Conservation (phyloP, 1,284 basidiomycete species). For the Puccinia polysora region DNA sequence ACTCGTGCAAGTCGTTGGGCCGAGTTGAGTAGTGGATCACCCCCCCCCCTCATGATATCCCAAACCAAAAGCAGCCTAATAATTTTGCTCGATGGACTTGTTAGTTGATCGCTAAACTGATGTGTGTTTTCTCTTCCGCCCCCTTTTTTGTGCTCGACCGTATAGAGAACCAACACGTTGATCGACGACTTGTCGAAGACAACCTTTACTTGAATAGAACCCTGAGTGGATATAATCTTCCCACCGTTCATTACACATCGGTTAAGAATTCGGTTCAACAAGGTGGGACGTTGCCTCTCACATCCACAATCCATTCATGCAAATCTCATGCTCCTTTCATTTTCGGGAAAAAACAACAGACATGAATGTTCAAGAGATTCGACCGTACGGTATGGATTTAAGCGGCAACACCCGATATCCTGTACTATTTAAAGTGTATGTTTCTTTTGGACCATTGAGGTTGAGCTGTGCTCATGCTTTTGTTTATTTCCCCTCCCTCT, state of each 20-base stretch:
- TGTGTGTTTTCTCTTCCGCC: background rate
- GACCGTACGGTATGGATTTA: slow-evolving; percentile 85
- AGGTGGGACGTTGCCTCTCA: slow-evolving; percentile 1
- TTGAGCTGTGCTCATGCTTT: too few relatives aligned
- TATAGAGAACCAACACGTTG: background rate
- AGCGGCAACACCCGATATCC: slow-evolving; percentile 88
- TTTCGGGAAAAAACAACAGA: too few relatives aligned
- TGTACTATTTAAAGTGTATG: slow-evolving; percentile 77
- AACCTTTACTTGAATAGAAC: slow-evolving; percentile 11
- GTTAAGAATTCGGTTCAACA: slow-evolving; percentile 15
- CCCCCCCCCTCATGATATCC: too few relatives aligned
- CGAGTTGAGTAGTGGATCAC: slow-evolving; percentile 61
- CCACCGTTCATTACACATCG: slow-evolving; percentile 9
- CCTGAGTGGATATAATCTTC: slow-evolving; percentile 15
- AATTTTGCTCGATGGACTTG: too few relatives aligned
- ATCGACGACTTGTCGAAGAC: slow-evolving; percentile 17
- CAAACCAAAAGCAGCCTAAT: too few relatives aligned
- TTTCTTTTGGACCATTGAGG: too few relatives aligned
- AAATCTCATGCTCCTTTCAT: background rate
- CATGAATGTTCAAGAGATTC: slow-evolving; percentile 79
- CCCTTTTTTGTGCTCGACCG: background rate
- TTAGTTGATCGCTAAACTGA: too few relatives aligned
- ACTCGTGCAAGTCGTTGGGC: slow-evolving; percentile 64
- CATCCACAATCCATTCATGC: background rate
- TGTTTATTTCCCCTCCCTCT: too few relatives aligned